Percentiles rank a stretch among this genome's conserved stretches.
Conservation (phyloP, 1,284 basidiomycete genomes). For the Tilletia setariae region DNA sequence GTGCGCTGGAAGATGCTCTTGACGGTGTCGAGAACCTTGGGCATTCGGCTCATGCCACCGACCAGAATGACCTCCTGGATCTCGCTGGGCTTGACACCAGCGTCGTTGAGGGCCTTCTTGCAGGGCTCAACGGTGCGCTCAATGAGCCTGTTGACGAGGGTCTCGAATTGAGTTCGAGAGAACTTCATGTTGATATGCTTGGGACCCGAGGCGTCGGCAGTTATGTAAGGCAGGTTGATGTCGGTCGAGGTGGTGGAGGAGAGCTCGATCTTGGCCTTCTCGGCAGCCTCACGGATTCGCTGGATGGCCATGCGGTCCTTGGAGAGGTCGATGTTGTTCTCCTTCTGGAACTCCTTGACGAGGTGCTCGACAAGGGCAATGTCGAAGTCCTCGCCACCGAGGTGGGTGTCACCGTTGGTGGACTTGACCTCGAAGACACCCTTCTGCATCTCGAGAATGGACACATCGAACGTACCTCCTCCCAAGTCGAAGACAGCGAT, state of each 20-base stretch:
- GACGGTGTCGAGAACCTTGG: constrained; percentile 87
- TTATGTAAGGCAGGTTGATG: constrained; percentile 91
- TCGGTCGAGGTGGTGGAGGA: constrained; percentile 91
- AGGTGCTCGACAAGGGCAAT: constrained; percentile 83
- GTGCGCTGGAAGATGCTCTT: constrained; percentile 89
- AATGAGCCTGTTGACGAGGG: constrained; percentile 76
- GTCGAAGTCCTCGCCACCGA: constrained; percentile 98
- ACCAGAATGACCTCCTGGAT: constrained; percentile 96
- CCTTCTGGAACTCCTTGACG: constrained; percentile 90
- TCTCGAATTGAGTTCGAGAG: constrained; percentile 83
- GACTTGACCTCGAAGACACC: constrained; percentile 99
- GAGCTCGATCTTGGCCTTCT: constrained; percentile 98
- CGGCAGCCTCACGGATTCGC: constrained; percentile 95
- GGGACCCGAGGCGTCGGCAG: constrained; percentile 85
- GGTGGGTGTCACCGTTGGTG: constrained; percentile 96
- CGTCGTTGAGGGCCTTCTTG: constrained; percentile 90
- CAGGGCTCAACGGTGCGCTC: constrained; percentile 92
- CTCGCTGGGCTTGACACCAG: constrained; percentile 84
- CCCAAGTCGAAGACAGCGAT: constrained; percentile 97
- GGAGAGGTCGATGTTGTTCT: constrained; percentile 75
- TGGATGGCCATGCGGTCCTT: constrained; percentile 96
- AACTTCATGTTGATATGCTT: constrained; percentile 95
- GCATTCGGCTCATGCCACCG: constrained; percentile 98
- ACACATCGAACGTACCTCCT: constrained; percentile 95
- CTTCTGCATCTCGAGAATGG: constrained; percentile 97